These are phyloP conservation scores for Pyrenula aspistea DNA, from an alignment of 495 filamentous ascomycete species.

Conservation along the genomic window DNA sequence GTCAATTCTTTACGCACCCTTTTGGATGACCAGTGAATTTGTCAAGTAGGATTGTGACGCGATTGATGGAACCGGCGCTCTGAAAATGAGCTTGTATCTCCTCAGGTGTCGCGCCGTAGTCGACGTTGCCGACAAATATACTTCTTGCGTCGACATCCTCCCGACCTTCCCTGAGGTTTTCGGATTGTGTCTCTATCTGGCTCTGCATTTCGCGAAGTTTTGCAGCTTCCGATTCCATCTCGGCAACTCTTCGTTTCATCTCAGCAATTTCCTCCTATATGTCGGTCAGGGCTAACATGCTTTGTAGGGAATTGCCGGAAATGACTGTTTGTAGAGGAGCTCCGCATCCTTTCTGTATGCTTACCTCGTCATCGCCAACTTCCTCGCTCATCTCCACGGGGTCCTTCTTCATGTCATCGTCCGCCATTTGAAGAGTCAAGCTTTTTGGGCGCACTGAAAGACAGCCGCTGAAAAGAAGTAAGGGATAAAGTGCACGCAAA, in stretches of 20 bases:
- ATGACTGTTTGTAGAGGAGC: slow-evolving; percentile 10
- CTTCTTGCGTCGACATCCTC: slow-evolving; percentile 93
- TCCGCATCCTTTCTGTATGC: neutral
- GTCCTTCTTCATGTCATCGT: slow-evolving; percentile 3
- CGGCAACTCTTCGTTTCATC: slow-evolving; percentile 95
- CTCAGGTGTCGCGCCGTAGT: slow-evolving; percentile 94
- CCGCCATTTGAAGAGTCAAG: neutral
- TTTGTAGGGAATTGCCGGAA: slow-evolving; percentile 2
- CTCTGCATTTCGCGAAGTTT: slow-evolving; percentile 97
- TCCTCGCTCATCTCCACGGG: slow-evolving; percentile 12
- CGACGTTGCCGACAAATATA: slow-evolving; percentile 98
- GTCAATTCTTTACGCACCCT: slow-evolving; percentile 53
- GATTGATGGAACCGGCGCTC: slow-evolving; percentile 93
- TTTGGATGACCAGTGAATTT: slow-evolving; percentile 98
- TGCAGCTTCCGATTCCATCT: slow-evolving; percentile 97
- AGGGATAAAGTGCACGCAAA: too few relatives aligned
- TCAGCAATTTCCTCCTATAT: slow-evolving; percentile 87
- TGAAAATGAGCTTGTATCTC: slow-evolving; percentile 99
- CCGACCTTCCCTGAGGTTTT: slow-evolving; percentile 78
- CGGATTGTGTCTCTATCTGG: slow-evolving; percentile 69
- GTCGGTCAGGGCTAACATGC: neutral
- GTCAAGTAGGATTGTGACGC: slow-evolving; percentile 94
- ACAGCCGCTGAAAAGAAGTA: too few relatives aligned
- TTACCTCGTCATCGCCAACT: slow-evolving; percentile 20
- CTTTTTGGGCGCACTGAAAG: too few relatives aligned